Base-by-base conservation (phyloP, 1,284 basidiomycete species). In the Mycosarcoma mackinlayi region DNA sequence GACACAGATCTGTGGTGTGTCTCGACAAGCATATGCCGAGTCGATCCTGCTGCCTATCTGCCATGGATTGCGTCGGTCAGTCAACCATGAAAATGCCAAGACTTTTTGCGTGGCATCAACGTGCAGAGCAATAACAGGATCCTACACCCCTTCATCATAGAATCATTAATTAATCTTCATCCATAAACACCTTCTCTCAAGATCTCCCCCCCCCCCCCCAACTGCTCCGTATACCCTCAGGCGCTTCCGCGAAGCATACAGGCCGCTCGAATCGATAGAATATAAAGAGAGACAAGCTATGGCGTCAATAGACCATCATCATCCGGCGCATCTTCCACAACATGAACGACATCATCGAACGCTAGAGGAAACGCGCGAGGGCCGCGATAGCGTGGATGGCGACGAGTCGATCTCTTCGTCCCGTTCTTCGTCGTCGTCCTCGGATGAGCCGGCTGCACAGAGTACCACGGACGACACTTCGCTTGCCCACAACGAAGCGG, bases 321-420 rank as follows among this genome's bases (percentile, higher is more conserved):
- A 59, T 13, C 30, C 30, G 14, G 34, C 28, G 7, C 46, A 55
- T 1, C 37, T 35, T 3, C 30, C 41, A 18, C 41, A 38, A 24
- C 42, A 47, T 33, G 50, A 46, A 34, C 45, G 48, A n/a, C 56
- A 51, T 24, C 64, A 67, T 18, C 14, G 53, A 16, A 61, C 58
- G 24, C 23, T 61, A 13, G 28, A 10, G 13, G 53, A 67, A 10
- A 64, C 48, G 11, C 4, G 48, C 1, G 28, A 55, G 19, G 52
- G 48, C 2, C 21, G 34, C 4, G 52, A 52, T 10, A 55, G 33
- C 24, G 30, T 40, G 27, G 45, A 46, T 27, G 53, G 47, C 9
- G 44, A 34, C 16, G 52, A 66, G 4, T 60, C 57, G 0, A 44
- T 56, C 2, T 45, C 59, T 6, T 68, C 59, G 3, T 58, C 54